Base-by-base conservation (phyloP, 306 rosid genomes). In the Astragalus membranaceus region DNA sequence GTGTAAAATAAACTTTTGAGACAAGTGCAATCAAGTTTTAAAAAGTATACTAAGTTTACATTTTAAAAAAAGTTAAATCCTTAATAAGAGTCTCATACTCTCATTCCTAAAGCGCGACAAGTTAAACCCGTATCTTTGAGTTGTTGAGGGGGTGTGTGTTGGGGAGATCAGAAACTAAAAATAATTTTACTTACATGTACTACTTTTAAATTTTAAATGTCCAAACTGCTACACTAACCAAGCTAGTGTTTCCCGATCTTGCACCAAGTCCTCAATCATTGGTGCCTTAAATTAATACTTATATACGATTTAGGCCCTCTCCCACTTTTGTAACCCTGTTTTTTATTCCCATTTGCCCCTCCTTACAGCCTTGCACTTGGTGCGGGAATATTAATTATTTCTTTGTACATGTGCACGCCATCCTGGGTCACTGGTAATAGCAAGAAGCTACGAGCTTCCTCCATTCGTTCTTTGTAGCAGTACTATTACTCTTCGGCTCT, bases 211-310 rank as follows among this genome's bases (percentile, higher is more conserved):
- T 52, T 52, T 69, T 16, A 30, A 54, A 64, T 17, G 60, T 57
- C 10, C 11, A 49, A 64, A 26, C 46, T 59, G 23, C 63, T 29
- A 56, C 56, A 33, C 64, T 61, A 70, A 79, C 55, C 13, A 77
- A 47, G 73, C 71, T 26, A 44, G 63, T 86, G 95, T 78, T 78
- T 84, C 95, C 86, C 74, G 82, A 74, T 86, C 82, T 71, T 59
- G 51, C 80, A 72, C 85, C 81, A 79, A 78, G 47, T 15, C 76
- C 23, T 82, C 88, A 84, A 86, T 82, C 73, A 86, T 84, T 75
- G 77, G 74, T 32, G 44, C 35, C 55, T 26, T 70, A 64, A 57
- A 52, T 69, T 63, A 32, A 41, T 67, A 70, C 4, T 3, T 56
- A 55, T 77, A 75, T 79, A 51, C 26, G 59, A n/a, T 58, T 8